Evolutionary conservation across 2,329 filamentous ascomycete species (phyloP).

Genomic region (Aspergillus pseudoterreus): DNA sequence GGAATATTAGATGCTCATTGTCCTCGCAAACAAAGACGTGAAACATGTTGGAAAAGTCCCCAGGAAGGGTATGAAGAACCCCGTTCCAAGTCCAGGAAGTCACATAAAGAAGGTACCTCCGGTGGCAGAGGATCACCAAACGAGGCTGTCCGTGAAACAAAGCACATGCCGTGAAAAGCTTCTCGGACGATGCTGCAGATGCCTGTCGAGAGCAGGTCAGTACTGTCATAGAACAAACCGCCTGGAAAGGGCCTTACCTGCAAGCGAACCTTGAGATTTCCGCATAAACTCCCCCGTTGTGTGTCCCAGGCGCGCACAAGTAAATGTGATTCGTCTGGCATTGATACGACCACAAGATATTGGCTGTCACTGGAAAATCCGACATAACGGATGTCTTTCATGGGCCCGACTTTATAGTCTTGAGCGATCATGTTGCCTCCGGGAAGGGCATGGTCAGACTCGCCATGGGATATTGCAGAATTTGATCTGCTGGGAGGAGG

Average conservation of each 20-base stretch:
- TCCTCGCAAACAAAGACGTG: slow-evolving; percentile 3
- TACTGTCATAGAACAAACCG: too few species aligned
- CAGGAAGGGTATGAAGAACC: not conserved
- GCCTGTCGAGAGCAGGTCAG: not conserved
- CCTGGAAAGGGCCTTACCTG: not conserved
- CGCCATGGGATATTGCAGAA: slow-evolving; percentile 5
- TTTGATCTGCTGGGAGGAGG: slow-evolving; percentile 8
- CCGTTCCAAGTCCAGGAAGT: slow-evolving; percentile 2
- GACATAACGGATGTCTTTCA: slow-evolving; percentile 8
- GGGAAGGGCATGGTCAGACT: slow-evolving; percentile 1
- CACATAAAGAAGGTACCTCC: not conserved
- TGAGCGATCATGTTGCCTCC: slow-evolving; percentile 7
- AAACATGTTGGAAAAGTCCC: not conserved
- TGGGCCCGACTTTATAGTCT: slow-evolving; percentile 2
- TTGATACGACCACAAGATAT: slow-evolving; percentile 10
- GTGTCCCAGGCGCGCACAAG: slow-evolving; percentile 12
- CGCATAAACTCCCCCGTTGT: slow-evolving; percentile 3
- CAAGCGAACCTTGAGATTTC: not conserved
- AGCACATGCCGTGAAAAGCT: slow-evolving; percentile 2
- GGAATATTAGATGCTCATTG: not conserved
- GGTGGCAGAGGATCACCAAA: slow-evolving; percentile 3
- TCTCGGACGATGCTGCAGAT: not conserved
- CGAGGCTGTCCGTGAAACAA: not conserved
- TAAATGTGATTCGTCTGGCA: slow-evolving; percentile 3
- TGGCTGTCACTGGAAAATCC: slow-evolving; percentile 8